A percentile compares a stretch with the other conserved stretches of the same genome.
Conservation (phyloP, 495 filamentous ascomycete species). For the Acidiella bohemica region DNA sequence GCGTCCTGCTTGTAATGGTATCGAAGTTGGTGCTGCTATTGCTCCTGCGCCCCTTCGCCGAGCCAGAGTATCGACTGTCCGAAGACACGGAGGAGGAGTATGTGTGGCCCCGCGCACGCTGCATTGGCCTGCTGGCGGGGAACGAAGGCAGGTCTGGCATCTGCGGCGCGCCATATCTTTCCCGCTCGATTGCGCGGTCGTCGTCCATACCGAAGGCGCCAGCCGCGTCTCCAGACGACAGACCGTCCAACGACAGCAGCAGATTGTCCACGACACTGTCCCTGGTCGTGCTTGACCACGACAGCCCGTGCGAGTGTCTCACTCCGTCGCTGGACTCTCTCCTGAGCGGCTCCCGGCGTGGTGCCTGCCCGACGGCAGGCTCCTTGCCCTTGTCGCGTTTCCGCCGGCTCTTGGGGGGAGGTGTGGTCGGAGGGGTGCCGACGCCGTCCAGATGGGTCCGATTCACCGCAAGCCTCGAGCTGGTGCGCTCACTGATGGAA, state of each 20-base stretch:
- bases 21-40: slow-evolving; percentile 71
- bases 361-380: not conserved
- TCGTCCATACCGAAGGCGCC: slow-evolving; percentile 30
- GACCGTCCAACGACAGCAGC: slow-evolving; percentile 72
- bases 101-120: slow-evolving; percentile 45
- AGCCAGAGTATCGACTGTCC: slow-evolving; percentile 47
- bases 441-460: slow-evolving; percentile 1
- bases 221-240: slow-evolving; percentile 44
- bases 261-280: slow-evolving; percentile 51
- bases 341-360: slow-evolving; percentile 1
- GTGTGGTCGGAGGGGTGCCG: slow-evolving; percentile 6
- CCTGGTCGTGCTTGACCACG: slow-evolving; percentile 19
- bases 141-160: slow-evolving; percentile 17
- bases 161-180: slow-evolving; percentile 19
- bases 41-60: slow-evolving; percentile 53
- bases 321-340: not conserved
- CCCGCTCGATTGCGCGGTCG: slow-evolving; percentile 7
- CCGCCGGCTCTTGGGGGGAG: slow-evolving; percentile 5
- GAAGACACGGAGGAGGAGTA: slow-evolving; percentile 60
- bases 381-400: slow-evolving; percentile 9
- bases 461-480: slow-evolving; percentile 14
- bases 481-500: slow-evolving; percentile 10
- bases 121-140: slow-evolving; percentile 18
- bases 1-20: slow-evolving; percentile 45
- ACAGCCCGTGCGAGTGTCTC: slow-evolving; percentile 15